These are phyloP conservation scores for Phytopythium litorale DNA, from an alignment of 352 stramenopile species.

Conservation along the genomic window DNA sequence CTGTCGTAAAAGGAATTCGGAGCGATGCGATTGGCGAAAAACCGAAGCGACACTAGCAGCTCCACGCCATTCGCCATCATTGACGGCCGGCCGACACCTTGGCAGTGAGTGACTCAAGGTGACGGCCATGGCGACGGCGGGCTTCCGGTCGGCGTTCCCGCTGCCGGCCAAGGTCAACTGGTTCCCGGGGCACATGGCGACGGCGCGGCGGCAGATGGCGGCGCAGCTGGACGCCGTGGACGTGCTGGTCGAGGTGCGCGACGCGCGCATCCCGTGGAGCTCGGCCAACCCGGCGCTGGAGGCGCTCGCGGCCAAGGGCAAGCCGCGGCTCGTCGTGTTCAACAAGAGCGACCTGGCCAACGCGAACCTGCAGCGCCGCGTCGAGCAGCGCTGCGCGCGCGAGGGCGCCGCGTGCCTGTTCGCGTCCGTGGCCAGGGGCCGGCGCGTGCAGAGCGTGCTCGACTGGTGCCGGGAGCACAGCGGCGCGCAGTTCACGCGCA, in stretches of 20 bases:
- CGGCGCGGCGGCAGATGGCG: conserved; percentile 76
- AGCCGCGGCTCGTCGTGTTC: conserved; percentile 80
- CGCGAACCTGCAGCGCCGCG: conserved; percentile 75
- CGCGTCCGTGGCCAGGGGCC: conserved; percentile 75
- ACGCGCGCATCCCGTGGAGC: conserved; percentile 81
- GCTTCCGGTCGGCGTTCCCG: conserved; percentile 73
- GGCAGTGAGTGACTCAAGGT: too few species aligned
- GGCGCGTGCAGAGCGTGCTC: conserved; percentile 69
- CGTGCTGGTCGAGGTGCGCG: conserved; percentile 79
- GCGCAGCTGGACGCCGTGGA: conserved; percentile 79
- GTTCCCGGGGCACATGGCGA: conserved; percentile 86
- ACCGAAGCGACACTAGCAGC: neutral
- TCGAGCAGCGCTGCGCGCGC: conserved; percentile 54
- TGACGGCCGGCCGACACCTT: too few species aligned
- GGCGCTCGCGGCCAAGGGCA: conserved; percentile 68
- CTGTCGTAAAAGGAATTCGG: neutral
- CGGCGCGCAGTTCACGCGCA: conserved; percentile 78
- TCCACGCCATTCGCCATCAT: too few species aligned
- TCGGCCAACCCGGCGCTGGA: conserved; percentile 82
- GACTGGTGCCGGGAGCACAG: conserved; percentile 78
- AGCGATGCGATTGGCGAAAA: conserved; percentile 16
- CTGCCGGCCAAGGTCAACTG: conserved; percentile 84
- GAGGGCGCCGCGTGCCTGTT: conserved; percentile 59
- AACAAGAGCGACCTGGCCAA: conserved; percentile 89
- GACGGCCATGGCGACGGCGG: conserved; percentile 6